Evolutionary conservation across 1,284 basidiomycete species (phyloP), one percentile per base, ranked within the genome.

Genomic region (Trichosporon sp.): DNA sequence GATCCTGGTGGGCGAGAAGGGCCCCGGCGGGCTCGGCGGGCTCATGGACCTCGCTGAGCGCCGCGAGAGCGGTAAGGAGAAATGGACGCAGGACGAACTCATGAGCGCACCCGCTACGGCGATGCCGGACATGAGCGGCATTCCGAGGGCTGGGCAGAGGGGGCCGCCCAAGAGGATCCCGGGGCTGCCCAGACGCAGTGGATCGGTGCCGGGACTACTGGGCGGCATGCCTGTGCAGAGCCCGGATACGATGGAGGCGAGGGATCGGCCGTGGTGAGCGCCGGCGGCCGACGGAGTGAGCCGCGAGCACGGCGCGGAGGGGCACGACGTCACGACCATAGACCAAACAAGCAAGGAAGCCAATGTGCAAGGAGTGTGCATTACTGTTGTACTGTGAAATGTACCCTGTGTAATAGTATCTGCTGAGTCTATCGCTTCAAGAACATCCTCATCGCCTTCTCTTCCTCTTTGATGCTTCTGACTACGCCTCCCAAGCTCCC

Each of bases 191-290:
- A 14, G 59, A 7, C 32, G 59, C 4, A 63, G 31, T 10, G 59
- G 59, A 8, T n/a, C 14, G 6, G n/a, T 40, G 21, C 37, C 40
- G 4, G 65, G 65, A 2, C 26, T 46, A 26, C n/a, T 46, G 8
- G 38, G 65, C 26, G 65, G 37, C 16, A 19, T 40, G 56, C 43
- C 26, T 2, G 48, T 21, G 65, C 26, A 51, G 65, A 54, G 31
- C n/a, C 65, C 65, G 21, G n/a, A 21, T 19, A 35, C 21, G 19
- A 31, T 35, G 59, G 59, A 35, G 38, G 35, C 19, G 38, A 4
- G 35, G 14, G 32, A 21, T 21, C 65, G 65, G 46, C 46, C 65
- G 46, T 51, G 65, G 65, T 48, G 10, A 40, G 38, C 38, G 38
- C 26, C 26, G 26, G 26, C 26, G 26, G 26, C 26, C 26, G 26